Base-by-base conservation (phyloP, 1,139 yeast genomes). In the Taiozyma onychis region DNA sequence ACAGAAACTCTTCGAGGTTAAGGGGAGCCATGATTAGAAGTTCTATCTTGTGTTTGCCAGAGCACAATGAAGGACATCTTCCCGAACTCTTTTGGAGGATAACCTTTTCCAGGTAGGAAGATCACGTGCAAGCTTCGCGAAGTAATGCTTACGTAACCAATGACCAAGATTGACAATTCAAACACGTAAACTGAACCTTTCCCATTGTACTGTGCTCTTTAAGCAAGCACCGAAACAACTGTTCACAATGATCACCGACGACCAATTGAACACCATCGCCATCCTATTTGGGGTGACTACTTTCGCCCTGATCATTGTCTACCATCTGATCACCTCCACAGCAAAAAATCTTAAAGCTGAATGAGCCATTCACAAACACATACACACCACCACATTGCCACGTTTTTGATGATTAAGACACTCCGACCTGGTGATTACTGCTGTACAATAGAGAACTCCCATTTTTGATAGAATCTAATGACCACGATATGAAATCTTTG, bases 221-320 rank as follows among this genome's bases (percentile, higher is more conserved):
- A 30, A 10, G 6, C 9, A 16, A 37, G 4, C 24, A 37, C 13
- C 37, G 6, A 13, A 37, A 18, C 24, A 11, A 37, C 26, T 10
- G 14, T 18, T 37, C 41, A 11, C 37, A 43, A 90, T 89, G 97
- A 90, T 90, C 62, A 75, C 87, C 24, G 97, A 89, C 74, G 73
- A 74, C 52, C 93, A 89, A 68, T 78, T 90, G 66, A 83, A 89
- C 66, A 72, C 80, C 46, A 73, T 88, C 48, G 95, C 89, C 49
- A 76, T 88, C 49, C 69, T 81, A n/a, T 84, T 87, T 61, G 97
- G 97, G 7, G 67, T 88, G 52, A 69, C 81, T 13, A 83, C 95
- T 51, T 78, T 89, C 66, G 75, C 81, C 3, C 75, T 90, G 58
- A 86, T 90, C 47, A 70, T 88, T 47, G 72, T 85, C 6, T 90